phyloP scores from a whole-genome alignment of 139 green algal genomes.

The Dunaliella primolecta region DNA sequence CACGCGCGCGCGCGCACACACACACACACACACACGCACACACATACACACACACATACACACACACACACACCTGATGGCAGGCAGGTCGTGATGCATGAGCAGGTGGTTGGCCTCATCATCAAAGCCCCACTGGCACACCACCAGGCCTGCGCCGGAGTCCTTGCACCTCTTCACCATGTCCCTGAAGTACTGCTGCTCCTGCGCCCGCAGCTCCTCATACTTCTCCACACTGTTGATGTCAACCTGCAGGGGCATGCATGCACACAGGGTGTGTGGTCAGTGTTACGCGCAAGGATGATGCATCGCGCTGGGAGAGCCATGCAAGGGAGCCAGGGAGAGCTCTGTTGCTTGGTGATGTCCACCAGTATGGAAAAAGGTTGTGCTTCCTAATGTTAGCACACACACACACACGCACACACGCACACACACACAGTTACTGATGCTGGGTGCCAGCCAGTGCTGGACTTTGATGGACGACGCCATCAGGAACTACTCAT shows the following conservation, averaged over 20 bases:
- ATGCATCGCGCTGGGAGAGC: no score
- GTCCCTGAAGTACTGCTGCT: conserved; percentile 96
- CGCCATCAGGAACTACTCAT: no score
- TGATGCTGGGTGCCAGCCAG: no score
- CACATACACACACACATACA: background rate
- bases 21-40: conserved; percentile 4
- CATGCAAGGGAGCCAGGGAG: no score
- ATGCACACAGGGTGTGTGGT: background rate
- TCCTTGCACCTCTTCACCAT: conserved; percentile 98
- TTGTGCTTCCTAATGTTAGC: no score
- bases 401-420: no score
- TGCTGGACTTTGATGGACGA: no score
- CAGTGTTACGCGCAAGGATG: background rate
- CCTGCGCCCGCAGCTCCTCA: conserved; percentile 79
- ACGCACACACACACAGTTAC: no score
- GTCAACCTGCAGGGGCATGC: conserved; percentile 73
- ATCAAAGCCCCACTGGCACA: conserved; percentile 99
- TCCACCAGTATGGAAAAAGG: no score
- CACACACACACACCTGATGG: background rate
- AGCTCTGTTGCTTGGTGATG: no score
- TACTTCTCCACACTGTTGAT: conserved; percentile 99
- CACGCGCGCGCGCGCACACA: background rate
- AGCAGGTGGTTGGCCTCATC: conserved; percentile 99
- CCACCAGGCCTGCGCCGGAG: conserved; percentile 80
- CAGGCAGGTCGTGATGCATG: conserved; percentile 67